Evolutionary conservation across 2,329 filamentous ascomycete genomes (phyloP), one percentile per base, ranked within the genome.

Genomic region (Parascedosporium putredinis): DNA sequence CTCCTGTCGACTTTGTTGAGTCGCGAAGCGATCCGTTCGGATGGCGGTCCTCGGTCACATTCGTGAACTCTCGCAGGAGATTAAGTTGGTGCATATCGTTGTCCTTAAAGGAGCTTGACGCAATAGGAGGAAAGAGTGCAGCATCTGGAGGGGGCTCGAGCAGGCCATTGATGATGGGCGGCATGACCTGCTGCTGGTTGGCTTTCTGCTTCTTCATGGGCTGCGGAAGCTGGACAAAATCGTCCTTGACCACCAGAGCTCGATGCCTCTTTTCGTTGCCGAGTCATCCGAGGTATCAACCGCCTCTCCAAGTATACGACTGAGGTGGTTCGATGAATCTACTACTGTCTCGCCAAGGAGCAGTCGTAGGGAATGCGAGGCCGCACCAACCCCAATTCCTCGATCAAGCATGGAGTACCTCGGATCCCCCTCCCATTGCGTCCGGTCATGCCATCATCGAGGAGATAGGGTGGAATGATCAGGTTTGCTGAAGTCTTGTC

Each of bases 141-240:
- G 76, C 73, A 50, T 80, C 70, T 3, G 76, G 78, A 2, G 79
- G 79, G 2, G 79, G 79, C 55, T 82, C 76, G 55, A 77, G 74
- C 4, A 84, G 67, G 46, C 79, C 79, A 53, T 79, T 81, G 60
- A 83, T 83, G 53, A 83, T 83, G 49, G 79, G 79, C 7, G 80
- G 80, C 59, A 80, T 75, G 46, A 74, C 67, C 4, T 71, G 66
- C 56, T 78, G 74, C 53, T 76, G 73, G 10, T 72, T 68, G 3
- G 79, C 74, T 59, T 79, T 82, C 56, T 79, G 78, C 59, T 82
- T 83, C 67, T 82, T 82, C 45, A 78, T 68, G 3, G 79, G 79
- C 57, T 83, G 78, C 1, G 80, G 80, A 14, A 83, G 67, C 59
- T 83, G 79, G 33, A 81, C 72, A 54, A 81, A 78, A 54, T 83